A percentile compares a stretch with the other conserved stretches of the same genome.
Conservation (phyloP, 441 rosid genomes). For the Erodium texanum region DNA sequence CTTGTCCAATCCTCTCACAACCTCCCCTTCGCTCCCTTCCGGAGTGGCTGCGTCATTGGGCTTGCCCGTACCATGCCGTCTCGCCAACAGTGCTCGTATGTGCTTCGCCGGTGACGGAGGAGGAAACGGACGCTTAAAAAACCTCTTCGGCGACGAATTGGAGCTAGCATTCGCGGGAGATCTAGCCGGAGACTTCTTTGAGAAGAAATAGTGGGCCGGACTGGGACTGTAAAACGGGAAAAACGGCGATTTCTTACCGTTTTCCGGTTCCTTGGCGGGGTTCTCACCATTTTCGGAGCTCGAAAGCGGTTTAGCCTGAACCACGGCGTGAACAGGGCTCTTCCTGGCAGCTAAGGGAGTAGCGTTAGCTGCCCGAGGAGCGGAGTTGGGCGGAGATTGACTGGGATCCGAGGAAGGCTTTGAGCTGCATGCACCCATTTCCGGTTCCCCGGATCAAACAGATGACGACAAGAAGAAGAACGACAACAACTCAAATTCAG, state of each 20-base stretch:
- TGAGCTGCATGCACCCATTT: constrained; percentile 84
- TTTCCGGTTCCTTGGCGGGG: background rate
- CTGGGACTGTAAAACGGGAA: constrained; percentile 70
- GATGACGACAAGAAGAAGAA: background rate
- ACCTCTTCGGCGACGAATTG: constrained; percentile 48
- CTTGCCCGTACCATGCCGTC: constrained; percentile 25
- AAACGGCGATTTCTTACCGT: constrained; percentile 45
- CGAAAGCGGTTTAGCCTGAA: background rate
- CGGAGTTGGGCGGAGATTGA: constrained; percentile 24
- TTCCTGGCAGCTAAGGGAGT: no score
- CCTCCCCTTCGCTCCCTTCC: constrained; percentile 31
- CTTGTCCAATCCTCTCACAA: constrained; percentile 56
- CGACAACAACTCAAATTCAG: background rate
- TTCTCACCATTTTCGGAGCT: background rate
- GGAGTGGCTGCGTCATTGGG: constrained; percentile 26
- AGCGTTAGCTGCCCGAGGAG: no score
- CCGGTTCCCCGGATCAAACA: constrained; percentile 16
- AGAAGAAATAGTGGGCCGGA: constrained; percentile 42
- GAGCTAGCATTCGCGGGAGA: constrained; percentile 19
- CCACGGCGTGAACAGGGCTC: constrained; percentile 9
- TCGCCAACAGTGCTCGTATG: constrained; percentile 50
- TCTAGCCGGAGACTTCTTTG: constrained; percentile 34
- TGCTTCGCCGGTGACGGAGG: constrained; percentile 98
- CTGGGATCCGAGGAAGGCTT: constrained; percentile 43
- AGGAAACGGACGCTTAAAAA: constrained; percentile 54